Evolutionary conservation across 163 green algal genomes (phyloP).

Genomic region (Volvox carteri): DNA sequence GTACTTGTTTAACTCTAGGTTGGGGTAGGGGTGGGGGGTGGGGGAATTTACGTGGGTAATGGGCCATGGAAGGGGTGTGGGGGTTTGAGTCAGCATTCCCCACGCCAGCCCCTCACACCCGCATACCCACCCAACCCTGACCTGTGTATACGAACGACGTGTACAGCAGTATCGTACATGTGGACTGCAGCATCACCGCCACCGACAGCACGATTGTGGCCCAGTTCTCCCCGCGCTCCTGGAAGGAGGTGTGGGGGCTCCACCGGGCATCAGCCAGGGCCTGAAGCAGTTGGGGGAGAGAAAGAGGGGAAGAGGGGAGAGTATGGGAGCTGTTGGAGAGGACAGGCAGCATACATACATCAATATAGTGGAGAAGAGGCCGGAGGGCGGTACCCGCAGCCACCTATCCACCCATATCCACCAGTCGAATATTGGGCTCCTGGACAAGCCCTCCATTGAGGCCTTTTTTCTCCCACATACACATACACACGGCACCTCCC

Average conservation of each 20-base stretch:
- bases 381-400: too few relatives aligned
- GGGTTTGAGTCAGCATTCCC: too few relatives aligned
- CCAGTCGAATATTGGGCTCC: too few relatives aligned
- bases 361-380: too few relatives aligned
- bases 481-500: too few relatives aligned
- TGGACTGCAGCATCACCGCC: conserved; percentile 34
- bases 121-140: neutral
- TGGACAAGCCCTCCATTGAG: too few relatives aligned
- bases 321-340: neutral
- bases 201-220: conserved; percentile 19
- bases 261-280: conserved; percentile 53
- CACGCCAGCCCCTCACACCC: neutral
- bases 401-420: too few relatives aligned
- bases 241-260: neutral
- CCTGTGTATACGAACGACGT: conserved; percentile 45
- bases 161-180: conserved; percentile 38
- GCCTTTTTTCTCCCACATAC: too few relatives aligned
- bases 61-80: neutral
- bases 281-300: neutral
- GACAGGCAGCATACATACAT: too few relatives aligned
- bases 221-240: conserved; percentile 27
- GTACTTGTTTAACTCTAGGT: conserved; percentile 38
- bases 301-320: neutral
- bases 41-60: neutral
- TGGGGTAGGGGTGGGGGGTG: neutral